Evolutionary conservation across 768 basidiomycete species (phyloP), one percentile per base, ranked within the genome.

Genomic region (Leccinum fibrillosum): DNA sequence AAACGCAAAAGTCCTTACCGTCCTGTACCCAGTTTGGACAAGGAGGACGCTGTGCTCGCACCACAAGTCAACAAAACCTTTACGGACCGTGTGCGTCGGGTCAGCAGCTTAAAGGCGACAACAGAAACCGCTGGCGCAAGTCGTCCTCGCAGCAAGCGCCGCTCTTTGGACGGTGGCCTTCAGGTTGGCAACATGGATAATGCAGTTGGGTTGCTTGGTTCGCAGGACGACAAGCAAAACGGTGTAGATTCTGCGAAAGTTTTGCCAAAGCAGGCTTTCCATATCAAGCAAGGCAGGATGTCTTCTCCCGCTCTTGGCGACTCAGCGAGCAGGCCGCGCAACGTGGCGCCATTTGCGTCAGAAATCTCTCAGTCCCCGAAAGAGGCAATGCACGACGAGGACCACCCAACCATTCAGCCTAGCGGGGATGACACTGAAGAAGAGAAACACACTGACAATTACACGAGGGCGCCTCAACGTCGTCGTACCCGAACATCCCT

Each of bases 391-490:
- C 8, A 9, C 25, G 19, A 35, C 6, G 17, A 42, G 19, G 52
- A 26, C 30, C 32, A 19, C 12, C 13, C 48, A 4, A 26, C 17
- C 7, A 30, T 47, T n/a, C 25, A 11, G 15, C 7, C 1, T 17
- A 13, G 11, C 1, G 52, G n/a, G 8, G 34, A 21, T 9, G 45
- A 26, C 35, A 34, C 25, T 1, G 37, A 55, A 6, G 48, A 35
- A 32, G 48, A 55, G 35, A 47, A 25, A 3, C 12, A n/a, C 4
- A 3, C 28, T 8, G 66, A 70, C 49, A 57, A 58, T 12, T 66
- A 62, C 35, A 66, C 60, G 0, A 55, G 54, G 49, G 64, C 50
- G 15, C 71, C 66, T 12, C 60, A 59, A 26, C 66, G 60, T 21
- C 61, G 34, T 37, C 37, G n/a, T 49, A 57, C 68, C 10, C 58